Percentiles rank a stretch among this genome's conserved stretches.
Evolutionary conservation across 257 asterid genomes (phyloP).

Genomic region (Salvia hispanica): DNA sequence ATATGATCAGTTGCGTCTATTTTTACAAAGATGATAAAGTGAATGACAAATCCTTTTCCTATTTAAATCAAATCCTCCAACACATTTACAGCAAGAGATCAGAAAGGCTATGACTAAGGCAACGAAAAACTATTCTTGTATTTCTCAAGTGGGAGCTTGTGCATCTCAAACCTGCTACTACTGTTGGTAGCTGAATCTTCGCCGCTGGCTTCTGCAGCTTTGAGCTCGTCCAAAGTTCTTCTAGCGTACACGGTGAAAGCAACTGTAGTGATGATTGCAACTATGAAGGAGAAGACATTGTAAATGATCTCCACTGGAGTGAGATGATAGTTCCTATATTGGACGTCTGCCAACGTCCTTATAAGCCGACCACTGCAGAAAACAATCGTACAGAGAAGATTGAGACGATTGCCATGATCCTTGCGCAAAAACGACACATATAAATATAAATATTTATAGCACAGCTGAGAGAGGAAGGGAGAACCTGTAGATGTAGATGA

Average conservation of each 20-base stretch:
- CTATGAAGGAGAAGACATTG: constrained; percentile 67
- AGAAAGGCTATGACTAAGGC: constrained; percentile 21
- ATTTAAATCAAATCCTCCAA: not conserved
- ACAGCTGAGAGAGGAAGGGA: constrained; percentile 1
- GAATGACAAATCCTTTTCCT: constrained; percentile 17
- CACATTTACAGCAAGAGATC: constrained; percentile 35
- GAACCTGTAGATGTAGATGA: constrained; percentile 87
- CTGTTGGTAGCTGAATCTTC: constrained; percentile 32
- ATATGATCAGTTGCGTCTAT: not conserved
- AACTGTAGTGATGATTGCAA: constrained; percentile 61
- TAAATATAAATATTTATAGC: too few relatives aligned
- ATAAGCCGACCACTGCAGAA: constrained; percentile 84
- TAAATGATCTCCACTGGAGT: constrained; percentile 75
- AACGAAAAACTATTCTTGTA: constrained; percentile 38
- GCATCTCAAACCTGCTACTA: constrained; percentile 50
- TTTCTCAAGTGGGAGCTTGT: constrained; percentile 63
- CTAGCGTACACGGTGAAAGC: constrained; percentile 76
- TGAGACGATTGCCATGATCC: too few relatives aligned
- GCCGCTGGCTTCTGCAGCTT: constrained; percentile 44
- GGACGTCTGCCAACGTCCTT: constrained; percentile 79
- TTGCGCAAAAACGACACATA: too few relatives aligned
- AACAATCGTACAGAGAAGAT: not conserved
- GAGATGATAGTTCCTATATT: constrained; percentile 68
- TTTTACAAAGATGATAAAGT: constrained; percentile 18
- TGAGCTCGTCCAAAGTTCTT: constrained; percentile 63